Conservation (phyloP, 2,329 filamentous ascomycete species). For the Microcyclospora tardicrescens region DNA sequence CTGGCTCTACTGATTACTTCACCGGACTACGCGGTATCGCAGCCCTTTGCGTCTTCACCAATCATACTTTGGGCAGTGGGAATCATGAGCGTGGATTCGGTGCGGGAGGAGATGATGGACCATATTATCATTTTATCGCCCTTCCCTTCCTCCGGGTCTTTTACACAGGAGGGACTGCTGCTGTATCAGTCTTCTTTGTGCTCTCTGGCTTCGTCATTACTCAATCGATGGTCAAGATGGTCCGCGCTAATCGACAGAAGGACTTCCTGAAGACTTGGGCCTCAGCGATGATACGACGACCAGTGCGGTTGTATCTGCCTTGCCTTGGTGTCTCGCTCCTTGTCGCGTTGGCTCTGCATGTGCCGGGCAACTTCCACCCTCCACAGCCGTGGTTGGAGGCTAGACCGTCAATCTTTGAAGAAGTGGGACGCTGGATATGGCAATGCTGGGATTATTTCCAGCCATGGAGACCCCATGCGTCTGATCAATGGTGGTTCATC, state of each 20-base stretch:
- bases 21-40: too few species aligned
- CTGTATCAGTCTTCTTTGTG: conserved; percentile 40
- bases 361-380: conserved; percentile 32
- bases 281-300: conserved; percentile 35
- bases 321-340: conserved; percentile 41
- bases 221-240: conserved; percentile 27
- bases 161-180: conserved; percentile 48
- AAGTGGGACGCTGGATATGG: conserved; percentile 34
- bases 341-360: conserved; percentile 40
- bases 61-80: too few species aligned
- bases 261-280: conserved; percentile 14
- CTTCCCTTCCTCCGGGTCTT: conserved; percentile 47
- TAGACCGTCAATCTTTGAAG: conserved; percentile 30
- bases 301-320: conserved; percentile 34
- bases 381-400: conserved; percentile 11
- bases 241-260: conserved; percentile 6
- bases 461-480: conserved; percentile 34
- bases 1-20: too few species aligned
- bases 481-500: conserved; percentile 30
- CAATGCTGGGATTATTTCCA: conserved; percentile 49
- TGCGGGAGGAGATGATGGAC: too few species aligned
- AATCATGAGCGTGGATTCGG: too few species aligned
- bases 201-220: conserved; percentile 38
- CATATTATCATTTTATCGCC: conserved; percentile 32
- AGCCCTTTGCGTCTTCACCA: too few species aligned